Conservation (phyloP, 2,329 filamentous ascomycete species). For the Emericellopsis cladophorae region DNA sequence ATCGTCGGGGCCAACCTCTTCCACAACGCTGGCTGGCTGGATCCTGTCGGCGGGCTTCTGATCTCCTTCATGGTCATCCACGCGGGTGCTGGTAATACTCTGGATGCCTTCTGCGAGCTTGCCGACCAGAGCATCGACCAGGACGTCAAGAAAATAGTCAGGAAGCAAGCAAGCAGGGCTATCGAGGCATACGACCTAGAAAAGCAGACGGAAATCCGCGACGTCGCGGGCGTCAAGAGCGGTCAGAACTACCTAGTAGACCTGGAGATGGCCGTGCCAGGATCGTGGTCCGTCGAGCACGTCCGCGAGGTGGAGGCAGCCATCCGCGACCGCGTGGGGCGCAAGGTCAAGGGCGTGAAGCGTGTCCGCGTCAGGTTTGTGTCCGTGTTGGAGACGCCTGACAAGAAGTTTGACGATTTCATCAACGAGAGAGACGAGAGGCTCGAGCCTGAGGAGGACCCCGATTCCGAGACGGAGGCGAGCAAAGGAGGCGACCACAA, state of each 20-base stretch:
- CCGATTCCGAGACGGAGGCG: constrained; percentile 8
- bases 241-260: constrained; percentile 95
- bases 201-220: constrained; percentile 55
- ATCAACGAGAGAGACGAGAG: constrained; percentile 41
- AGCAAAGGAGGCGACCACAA: too few relatives aligned
- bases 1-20: constrained; percentile 85
- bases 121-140: constrained; percentile 83
- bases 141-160: constrained; percentile 64
- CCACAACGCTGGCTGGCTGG: constrained; percentile 77
- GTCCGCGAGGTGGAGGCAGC: constrained; percentile 58
- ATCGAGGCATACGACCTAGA: constrained; percentile 40
- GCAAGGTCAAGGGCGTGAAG: constrained; percentile 71
- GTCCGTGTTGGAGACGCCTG: constrained; percentile 44
- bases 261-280: constrained; percentile 71
- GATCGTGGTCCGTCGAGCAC: constrained; percentile 61
- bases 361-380: constrained; percentile 77
- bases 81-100: constrained; percentile 78
- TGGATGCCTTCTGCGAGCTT: constrained; percentile 70
- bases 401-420: constrained; percentile 65
- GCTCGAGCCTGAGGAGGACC: constrained; percentile 47
- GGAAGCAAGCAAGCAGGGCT: constrained; percentile 49
- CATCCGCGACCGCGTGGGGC: constrained; percentile 60
- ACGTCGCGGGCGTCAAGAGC: constrained; percentile 83
- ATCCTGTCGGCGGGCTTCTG: constrained; percentile 82
- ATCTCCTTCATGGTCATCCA: constrained; percentile 91